Base-by-base conservation (phyloP, 2,329 filamentous ascomycete genomes). In the Davidsoniella australis region DNA sequence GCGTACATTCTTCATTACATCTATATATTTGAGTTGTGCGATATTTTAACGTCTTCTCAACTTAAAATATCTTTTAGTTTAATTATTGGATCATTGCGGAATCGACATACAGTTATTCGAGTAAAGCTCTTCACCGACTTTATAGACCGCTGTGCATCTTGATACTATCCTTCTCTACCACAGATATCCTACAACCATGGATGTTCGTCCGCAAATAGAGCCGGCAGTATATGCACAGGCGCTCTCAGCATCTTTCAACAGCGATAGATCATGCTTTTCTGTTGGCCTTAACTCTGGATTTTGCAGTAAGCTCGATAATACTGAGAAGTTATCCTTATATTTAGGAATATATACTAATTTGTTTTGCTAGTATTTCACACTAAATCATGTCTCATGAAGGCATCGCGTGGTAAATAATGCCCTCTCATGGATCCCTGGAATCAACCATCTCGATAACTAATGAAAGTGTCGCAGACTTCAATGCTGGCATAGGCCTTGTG, bases 271-370 rank as follows among this genome's bases (percentile, higher is more conserved):
- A 57, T 88, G 82, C 60, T 96, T 96, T 64, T 76, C 86, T 23
- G 83, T 93, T 26, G 91, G 86, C 7, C 70, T 94, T 7, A 84
- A 94, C 60, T 80, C 80, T 9, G 89, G 89, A 24, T 88, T 93
- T 62, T 84, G 82, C 64, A 78, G 85, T 88, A 73, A 59, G 79
- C 62, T 12, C 6, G 29, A 12, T 12, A 33, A 9, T 33, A 33
- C 29, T 10, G 29, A 33, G 29, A 39, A 49, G 38, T 41, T 47
- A 40, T 37, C 45, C 47, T 20, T 18, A 24, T 39, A 6, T 37
- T 18, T 33, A 42, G 18, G 17, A 39, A 12, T 43, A 24, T 43
- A 24, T 14, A 36, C 42, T 40, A 46, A 37, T 41, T 47, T 51
- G 65, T 40, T 33, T 39, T 38, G 45, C 42, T 58, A 86, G 82